These are phyloP conservation scores for Pseudopediastrum boryanum DNA, from an alignment of 139 green algal species.

Conservation along the genomic window DNA sequence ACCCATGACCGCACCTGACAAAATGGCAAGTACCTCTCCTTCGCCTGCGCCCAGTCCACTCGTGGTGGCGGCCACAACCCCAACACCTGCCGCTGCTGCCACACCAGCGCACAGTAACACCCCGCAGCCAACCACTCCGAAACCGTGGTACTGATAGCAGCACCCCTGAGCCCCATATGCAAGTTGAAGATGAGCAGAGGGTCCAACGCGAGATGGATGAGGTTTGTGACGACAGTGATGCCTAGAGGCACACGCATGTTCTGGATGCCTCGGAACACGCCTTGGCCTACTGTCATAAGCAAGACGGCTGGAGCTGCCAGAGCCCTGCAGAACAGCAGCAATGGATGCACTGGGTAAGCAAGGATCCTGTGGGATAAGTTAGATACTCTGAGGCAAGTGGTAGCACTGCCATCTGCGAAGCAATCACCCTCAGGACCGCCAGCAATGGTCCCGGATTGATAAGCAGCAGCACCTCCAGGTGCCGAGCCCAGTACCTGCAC, in stretches of 20 bases:
- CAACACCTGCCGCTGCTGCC: constrained; percentile 18
- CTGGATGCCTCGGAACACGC: constrained; percentile 63
- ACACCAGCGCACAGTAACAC: constrained; percentile 56
- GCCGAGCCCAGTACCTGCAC: too few relatives aligned
- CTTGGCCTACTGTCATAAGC: constrained; percentile 64
- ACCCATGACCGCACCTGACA: constrained; percentile 30
- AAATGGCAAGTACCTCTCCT: constrained; percentile 30
- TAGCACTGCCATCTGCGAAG: too few relatives aligned
- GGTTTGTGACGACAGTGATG: constrained; percentile 66
- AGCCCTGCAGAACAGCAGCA: constrained; percentile 13
- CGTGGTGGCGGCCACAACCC: constrained; percentile 23
- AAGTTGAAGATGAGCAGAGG: constrained; percentile 38
- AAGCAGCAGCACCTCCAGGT: too few relatives aligned
- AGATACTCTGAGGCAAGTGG: too few relatives aligned
- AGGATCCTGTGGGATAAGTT: too few relatives aligned
- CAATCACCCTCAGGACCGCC: too few relatives aligned
- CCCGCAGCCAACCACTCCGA: constrained; percentile 62
- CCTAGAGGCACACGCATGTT: constrained; percentile 76
- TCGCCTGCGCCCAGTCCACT: not conserved
- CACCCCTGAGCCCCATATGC: constrained; percentile 55
- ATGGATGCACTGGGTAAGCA: too few relatives aligned
- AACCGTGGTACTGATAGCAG: constrained; percentile 54
- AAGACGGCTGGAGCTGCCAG: constrained; percentile 66
- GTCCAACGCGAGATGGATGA: constrained; percentile 58
- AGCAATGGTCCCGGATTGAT: too few relatives aligned